phyloP scores from a whole-genome alignment of 306 rosid genomes.

The Prunus persica region Prunus_persica_NCBIv2 NC_034015.1:954001-954500 shows the following conservation, averaged over 20 bases:
- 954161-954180: too few species aligned
- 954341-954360: slow-evolving; percentile 95
- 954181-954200: too few species aligned
- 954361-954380: slow-evolving; percentile 78
- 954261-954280: slow-evolving; percentile 59
- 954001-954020: too few species aligned
- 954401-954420: slow-evolving; percentile 84
- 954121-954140: too few species aligned
- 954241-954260: slow-evolving; percentile 63
- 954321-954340: slow-evolving; percentile 72
- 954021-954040: too few species aligned
- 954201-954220: too few species aligned
- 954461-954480: slow-evolving; percentile 66
- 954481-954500: slow-evolving; percentile 60
- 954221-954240: slow-evolving; percentile 38
- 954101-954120: too few species aligned
- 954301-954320: slow-evolving; percentile 59
- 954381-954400: slow-evolving; percentile 86
- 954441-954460: slow-evolving; percentile 57
- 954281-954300: slow-evolving; percentile 28
- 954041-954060: too few species aligned
- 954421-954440: slow-evolving; percentile 77
- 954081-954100: too few species aligned
- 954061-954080: too few species aligned
- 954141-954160: too few species aligned